Conservation (phyloP, 2,329 filamentous ascomycete species). For the Dothiorella sarmentorum region DNA sequence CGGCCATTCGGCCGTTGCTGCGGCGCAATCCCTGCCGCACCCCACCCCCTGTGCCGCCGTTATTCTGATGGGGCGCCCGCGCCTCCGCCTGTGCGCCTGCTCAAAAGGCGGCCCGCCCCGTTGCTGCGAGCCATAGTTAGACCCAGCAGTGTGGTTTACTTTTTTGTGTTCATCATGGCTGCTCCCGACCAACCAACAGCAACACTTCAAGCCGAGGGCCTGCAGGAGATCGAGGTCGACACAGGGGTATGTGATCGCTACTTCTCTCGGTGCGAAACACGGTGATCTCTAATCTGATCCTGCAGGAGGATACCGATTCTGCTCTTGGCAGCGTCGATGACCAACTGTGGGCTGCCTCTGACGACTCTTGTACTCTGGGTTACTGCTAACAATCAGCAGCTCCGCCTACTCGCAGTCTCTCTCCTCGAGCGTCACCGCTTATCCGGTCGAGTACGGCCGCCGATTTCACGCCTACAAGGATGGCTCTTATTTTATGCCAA, state of each 20-base stretch:
- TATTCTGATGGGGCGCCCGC: too few species aligned
- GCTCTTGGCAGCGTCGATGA: constrained; percentile 22
- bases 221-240: constrained; percentile 1
- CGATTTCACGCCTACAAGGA: constrained; percentile 28
- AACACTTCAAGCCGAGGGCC: neutral
- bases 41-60: too few species aligned
- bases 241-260: neutral
- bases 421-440: constrained; percentile 20
- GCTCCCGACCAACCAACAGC: neutral
- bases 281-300: neutral
- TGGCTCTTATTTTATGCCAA: constrained; percentile 28
- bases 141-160: too few species aligned
- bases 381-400: neutral
- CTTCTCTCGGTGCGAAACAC: neutral
- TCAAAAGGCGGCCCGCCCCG: neutral
- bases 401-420: constrained; percentile 14
- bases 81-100: too few species aligned
- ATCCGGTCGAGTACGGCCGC: constrained; percentile 27
- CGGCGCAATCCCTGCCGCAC: too few species aligned
- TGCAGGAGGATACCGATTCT: constrained; percentile 21
- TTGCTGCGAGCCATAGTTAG: too few species aligned
- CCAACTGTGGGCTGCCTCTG: too few species aligned
- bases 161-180: neutral
- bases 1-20: too few species aligned
- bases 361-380: neutral